Conservation (phyloP, 139 green algal genomes). For the Chlamydomonas sp. region DNA sequence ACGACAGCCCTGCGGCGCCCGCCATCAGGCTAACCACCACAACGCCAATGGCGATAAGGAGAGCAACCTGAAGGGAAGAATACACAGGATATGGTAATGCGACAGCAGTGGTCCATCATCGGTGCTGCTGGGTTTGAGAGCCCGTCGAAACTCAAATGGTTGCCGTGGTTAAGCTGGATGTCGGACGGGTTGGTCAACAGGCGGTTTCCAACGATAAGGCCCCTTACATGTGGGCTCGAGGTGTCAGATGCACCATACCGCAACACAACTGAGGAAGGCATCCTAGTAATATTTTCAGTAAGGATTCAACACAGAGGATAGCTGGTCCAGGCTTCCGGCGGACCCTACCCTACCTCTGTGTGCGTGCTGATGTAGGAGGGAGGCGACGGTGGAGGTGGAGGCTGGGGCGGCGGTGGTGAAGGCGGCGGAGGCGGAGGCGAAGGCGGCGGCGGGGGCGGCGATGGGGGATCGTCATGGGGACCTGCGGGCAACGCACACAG, state of each 20-base stretch:
- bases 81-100: background rate
- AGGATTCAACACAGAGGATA: too few species aligned
- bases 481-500: background rate
- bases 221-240: too few species aligned
- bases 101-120: too few species aligned
- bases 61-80: background rate
- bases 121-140: too few species aligned
- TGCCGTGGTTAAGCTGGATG: too few species aligned
- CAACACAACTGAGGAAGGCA: background rate
- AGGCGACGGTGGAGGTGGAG: slow-evolving; percentile 22
- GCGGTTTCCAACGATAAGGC: too few species aligned
- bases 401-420: slow-evolving; percentile 1
- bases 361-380: slow-evolving; percentile 36
- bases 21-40: slow-evolving; percentile 15
- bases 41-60: slow-evolving; percentile 41
- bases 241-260: background rate
- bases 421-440: background rate
- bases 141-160: too few species aligned
- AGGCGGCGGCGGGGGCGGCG: slow-evolving; percentile 3
- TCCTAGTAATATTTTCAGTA: too few species aligned
- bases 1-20: slow-evolving; percentile 27
- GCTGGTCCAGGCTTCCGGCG: too few species aligned
- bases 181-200: too few species aligned
- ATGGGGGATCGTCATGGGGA: slow-evolving; percentile 1
- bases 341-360: slow-evolving; percentile 39